Base-by-base conservation (phyloP, 140 eudicot genomes). In the Ambrosia hybrid region DNA sequence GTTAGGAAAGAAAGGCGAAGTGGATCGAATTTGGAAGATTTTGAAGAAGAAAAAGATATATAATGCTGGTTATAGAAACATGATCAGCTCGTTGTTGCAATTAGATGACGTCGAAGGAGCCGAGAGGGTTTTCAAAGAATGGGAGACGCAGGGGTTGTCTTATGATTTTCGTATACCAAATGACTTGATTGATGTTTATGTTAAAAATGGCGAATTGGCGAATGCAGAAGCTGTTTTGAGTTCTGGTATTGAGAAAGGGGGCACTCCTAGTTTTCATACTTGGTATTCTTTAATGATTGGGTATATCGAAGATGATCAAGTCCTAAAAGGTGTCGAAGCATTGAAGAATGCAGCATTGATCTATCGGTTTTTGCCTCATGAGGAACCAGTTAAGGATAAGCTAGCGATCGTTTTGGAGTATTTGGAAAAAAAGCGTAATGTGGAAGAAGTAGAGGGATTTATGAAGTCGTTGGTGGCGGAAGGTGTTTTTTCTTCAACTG, bases 51-150 rank as follows among this genome's bases (percentile, higher is more conserved):
- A 26, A 7, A 82, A 68, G 73, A 41, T 81, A 53, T 36, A 61
- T 30, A 90, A 83, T 62, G 78, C 34, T 67, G 83, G 78, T 6
- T 87, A 90, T 76, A 62, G 79, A 39, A 67, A 39, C 65, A 85
- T 85, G 95, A 73, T 90, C 70, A 63, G 80, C 16, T 68, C 95
- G 3, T 38, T 90, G 12, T 14, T 79, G 75, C 83, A 77, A 70
- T 71, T 81, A 36, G 80, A 83, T 52, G 96, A 90, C 75, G 10
- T 85, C 21, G 85, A 87, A 81, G 89, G 86, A n/a, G 81, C 82
- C 9, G 88, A 87, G 79, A 66, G 65, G 68, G 53, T 87, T 15
- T 79, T 83, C 30, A 74, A 73, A 73, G 91, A 85, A 70, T 87
- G 96, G 96, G 87, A 87, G 81, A 63, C 33, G 11, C 67, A 62